Conservation (phyloP, 306 rosid genomes). For the Rosa multiflora region DNA sequence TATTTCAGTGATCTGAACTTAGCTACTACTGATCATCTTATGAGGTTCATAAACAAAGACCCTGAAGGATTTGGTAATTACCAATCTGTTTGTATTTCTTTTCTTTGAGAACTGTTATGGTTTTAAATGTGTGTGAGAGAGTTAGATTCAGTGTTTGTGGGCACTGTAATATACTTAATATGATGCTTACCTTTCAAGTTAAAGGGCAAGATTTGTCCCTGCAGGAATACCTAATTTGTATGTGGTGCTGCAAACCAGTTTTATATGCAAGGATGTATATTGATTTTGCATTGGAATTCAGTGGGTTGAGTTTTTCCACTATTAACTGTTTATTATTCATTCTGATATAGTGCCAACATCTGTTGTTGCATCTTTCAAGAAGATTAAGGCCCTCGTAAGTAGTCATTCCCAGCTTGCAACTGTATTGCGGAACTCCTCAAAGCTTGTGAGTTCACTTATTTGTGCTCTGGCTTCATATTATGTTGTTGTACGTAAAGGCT, state of each 20-base stretch:
- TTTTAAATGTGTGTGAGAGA: not conserved
- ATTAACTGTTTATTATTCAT: constrained; percentile 23
- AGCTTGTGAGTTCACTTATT: constrained; percentile 62
- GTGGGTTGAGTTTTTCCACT: not conserved
- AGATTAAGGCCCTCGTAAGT: constrained; percentile 80
- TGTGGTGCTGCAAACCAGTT: constrained; percentile 10
- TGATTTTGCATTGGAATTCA: constrained; percentile 11
- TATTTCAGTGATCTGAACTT: constrained; percentile 95
- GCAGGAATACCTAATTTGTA: not conserved
- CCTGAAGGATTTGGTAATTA: constrained; percentile 85
- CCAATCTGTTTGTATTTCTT: constrained; percentile 14
- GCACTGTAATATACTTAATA: not conserved
- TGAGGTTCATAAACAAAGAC: constrained; percentile 93
- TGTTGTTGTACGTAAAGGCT: not conserved
- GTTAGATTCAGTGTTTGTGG: not conserved
- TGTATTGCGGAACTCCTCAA: constrained; percentile 77
- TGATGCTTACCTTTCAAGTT: not conserved
- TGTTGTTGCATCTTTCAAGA: constrained; percentile 97
- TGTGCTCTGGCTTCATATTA: constrained; percentile 20
- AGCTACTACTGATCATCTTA: constrained; percentile 96
- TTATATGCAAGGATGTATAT: constrained; percentile 11
- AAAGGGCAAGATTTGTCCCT: not conserved
- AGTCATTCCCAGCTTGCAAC: constrained; percentile 85
- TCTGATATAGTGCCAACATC: constrained; percentile 77
- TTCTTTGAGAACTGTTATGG: not conserved